These are phyloP conservation scores for Yarrowia sp. DNA, from an alignment of 805 yeast genomes.

Conservation along the genomic window DNA sequence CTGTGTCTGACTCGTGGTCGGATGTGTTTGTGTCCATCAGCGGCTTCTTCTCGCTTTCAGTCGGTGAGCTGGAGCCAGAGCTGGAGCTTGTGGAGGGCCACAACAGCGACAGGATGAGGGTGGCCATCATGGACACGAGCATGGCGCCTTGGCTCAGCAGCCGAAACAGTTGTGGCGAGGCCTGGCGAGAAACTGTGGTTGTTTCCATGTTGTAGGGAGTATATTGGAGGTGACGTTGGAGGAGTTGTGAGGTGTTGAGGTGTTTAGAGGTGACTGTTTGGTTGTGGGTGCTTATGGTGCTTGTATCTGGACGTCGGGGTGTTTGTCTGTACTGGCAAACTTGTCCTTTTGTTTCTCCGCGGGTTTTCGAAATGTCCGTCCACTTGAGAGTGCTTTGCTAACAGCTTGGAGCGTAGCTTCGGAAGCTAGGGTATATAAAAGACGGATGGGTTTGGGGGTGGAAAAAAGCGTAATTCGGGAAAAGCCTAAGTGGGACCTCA, in stretches of 20 bases:
- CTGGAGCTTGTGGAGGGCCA: constrained; percentile 6
- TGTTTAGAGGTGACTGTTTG: no score
- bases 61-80: no score
- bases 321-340: constrained; percentile 9
- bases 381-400: not conserved
- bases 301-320: constrained; percentile 5
- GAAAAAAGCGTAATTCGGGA: constrained; percentile 26
- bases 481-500: constrained; percentile 18
- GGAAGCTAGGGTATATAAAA: constrained; percentile 38
- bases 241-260: not conserved
- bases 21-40: no score
- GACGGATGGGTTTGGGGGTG: constrained; percentile 30
- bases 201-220: constrained; percentile 19
- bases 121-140: constrained; percentile 27
- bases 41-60: no score
- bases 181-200: constrained; percentile 15
- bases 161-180: constrained; percentile 30
- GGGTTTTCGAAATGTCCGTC: not conserved
- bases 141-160: constrained; percentile 29
- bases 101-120: constrained; percentile 11
- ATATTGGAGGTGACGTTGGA: not conserved
- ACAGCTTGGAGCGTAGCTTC: not conserved
- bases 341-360: not conserved
- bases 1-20: constrained; percentile 12
- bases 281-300: no score